These are phyloP conservation scores for Fusarium odoratissimum DNA, from an alignment of 2,329 filamentous ascomycete species.

Conservation along the genomic window DNA sequence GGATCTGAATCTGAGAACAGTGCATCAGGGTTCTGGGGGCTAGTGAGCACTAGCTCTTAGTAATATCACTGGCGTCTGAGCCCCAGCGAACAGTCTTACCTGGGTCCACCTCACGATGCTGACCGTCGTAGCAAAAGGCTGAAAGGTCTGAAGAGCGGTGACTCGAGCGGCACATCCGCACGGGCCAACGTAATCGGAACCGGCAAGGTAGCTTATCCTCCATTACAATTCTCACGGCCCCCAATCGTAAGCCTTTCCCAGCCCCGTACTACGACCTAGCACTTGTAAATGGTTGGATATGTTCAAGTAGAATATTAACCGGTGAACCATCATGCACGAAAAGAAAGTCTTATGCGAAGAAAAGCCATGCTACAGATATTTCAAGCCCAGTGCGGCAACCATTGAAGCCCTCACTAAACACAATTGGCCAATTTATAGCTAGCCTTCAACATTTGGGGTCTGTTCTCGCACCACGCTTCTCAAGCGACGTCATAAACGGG, in stretches of 20 bases:
- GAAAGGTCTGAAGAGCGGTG: fast-evolving
- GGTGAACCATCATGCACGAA: fast-evolving
- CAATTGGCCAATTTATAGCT: background rate
- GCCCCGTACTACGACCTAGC: fast-evolving
- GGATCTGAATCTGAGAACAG: too few species aligned
- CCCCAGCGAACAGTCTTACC: background rate
- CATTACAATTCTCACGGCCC: fast-evolving
- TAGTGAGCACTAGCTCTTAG: background rate
- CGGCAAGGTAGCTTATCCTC: too few species aligned
- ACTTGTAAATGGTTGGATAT: fast-evolving
- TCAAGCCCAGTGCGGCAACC: background rate
- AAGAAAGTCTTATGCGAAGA: fast-evolving
- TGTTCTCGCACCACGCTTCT: background rate
- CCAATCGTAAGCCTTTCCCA: background rate
- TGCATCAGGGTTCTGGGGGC: fast-evolving
- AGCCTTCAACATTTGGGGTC: background rate
- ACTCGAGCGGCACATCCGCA: background rate
- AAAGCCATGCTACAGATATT: fast-evolving
- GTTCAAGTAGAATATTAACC: background rate
- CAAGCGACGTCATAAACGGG: background rate
- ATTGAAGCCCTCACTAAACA: fast-evolving
- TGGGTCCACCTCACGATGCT: background rate
- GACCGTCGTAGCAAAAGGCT: fast-evolving
- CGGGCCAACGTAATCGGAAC: fast-evolving
- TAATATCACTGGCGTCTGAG: background rate